Conservation (phyloP, 306 rosid genomes). For the Geum urbanum region DNA sequence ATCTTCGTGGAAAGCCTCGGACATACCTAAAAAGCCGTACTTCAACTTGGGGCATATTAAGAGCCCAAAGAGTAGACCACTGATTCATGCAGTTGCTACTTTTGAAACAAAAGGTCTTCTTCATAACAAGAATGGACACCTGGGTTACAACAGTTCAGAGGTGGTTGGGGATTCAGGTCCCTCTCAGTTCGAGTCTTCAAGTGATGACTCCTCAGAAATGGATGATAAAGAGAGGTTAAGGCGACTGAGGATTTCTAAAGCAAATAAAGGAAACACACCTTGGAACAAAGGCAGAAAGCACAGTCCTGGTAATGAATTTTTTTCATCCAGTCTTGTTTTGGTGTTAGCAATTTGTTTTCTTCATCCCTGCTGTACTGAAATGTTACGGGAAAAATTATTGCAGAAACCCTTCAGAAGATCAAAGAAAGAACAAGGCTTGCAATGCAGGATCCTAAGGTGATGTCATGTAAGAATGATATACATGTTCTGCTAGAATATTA, state of each 20-base stretch:
- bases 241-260: conserved; percentile 78
- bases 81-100: conserved; percentile 68
- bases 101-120: conserved; percentile 47
- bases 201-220: conserved; percentile 30
- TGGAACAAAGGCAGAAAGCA: conserved; percentile 99
- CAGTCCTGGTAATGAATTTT: conserved; percentile 55
- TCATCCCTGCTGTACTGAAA: conserved; percentile 9
- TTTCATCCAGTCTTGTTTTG: conserved; percentile 4
- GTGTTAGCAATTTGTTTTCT: neutral
- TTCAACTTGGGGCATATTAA: conserved; percentile 29
- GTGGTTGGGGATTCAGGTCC: conserved; percentile 23
- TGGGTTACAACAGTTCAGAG: conserved; percentile 26
- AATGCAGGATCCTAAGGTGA: conserved; percentile 99
- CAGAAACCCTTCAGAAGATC: conserved; percentile 83
- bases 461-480: conserved; percentile 88
- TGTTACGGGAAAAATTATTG: conserved; percentile 17
- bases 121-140: conserved; percentile 28
- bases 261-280: conserved; percentile 80
- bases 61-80: conserved; percentile 27
- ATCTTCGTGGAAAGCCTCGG: conserved; percentile 38
- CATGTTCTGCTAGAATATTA: conserved; percentile 32
- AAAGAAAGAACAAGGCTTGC: conserved; percentile 88
- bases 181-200: conserved; percentile 24
- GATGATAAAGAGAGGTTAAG: conserved; percentile 70
- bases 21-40: conserved; percentile 22